A percentile compares a stretch with the other conserved stretches of the same genome.
phyloP scores from a whole-genome alignment of 495 filamentous ascomycete genomes.

The Podospora bellae-mahoneyi region DNA sequence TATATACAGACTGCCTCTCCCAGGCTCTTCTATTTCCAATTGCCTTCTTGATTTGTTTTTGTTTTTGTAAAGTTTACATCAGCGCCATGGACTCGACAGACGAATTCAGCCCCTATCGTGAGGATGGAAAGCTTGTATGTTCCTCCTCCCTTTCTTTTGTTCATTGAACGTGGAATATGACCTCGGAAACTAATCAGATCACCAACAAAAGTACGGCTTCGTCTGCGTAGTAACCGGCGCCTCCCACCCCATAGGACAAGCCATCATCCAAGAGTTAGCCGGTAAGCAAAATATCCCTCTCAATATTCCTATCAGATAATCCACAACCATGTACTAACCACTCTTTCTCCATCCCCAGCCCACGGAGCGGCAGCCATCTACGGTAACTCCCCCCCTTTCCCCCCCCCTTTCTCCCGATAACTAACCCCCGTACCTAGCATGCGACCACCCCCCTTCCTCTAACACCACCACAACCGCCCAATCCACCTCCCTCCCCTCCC shows the following conservation, averaged over 20 bases:
- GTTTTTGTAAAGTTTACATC: background rate
- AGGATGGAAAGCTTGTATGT: constrained; percentile 58
- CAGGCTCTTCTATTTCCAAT: background rate
- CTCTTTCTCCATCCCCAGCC: constrained; percentile 32
- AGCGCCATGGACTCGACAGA: constrained; percentile 39
- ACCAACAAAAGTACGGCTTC: constrained; percentile 50
- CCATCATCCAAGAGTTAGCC: constrained; percentile 56
- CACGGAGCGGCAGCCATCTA: constrained; percentile 64
- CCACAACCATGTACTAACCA: constrained; percentile 11
- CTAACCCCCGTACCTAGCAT: constrained; percentile 23
- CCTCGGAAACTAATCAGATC: background rate
- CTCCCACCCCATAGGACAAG: constrained; percentile 55
- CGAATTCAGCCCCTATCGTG: constrained; percentile 56
- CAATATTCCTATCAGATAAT: no score
- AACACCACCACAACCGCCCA: constrained; percentile 29
- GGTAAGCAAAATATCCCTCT: constrained; percentile 30
- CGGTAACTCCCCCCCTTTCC: constrained; percentile 29
- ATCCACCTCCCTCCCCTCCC: constrained; percentile 33
- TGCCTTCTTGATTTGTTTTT: background rate
- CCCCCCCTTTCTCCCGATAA: background rate
- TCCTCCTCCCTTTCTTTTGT: background rate
- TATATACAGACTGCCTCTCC: background rate
- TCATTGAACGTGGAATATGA: background rate
- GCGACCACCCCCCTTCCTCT: constrained; percentile 29
- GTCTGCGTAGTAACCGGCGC: constrained; percentile 61